These are phyloP conservation scores for Acacia crassicarpa DNA, from an alignment of 306 rosid species.

Conservation along the genomic window DNA sequence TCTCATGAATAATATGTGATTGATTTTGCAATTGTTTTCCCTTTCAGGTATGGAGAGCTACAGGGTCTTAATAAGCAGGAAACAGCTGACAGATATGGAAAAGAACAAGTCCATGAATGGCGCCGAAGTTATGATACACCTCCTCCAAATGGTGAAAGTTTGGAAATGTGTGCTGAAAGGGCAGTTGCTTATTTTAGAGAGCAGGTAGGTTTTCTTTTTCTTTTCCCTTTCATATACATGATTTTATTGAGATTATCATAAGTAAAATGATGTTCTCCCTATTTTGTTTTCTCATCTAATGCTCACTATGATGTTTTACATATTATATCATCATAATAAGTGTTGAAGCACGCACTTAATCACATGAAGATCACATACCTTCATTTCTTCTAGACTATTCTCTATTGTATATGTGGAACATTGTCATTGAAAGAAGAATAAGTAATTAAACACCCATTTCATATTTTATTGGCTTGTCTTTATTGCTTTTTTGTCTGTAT, in stretches of 20 bases:
- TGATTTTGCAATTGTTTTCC: conserved; percentile 21
- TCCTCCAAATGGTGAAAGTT: conserved; percentile 98
- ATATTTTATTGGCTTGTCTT: no score
- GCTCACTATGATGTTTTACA: neutral
- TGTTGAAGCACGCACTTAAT: no score
- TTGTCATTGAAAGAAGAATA: no score
- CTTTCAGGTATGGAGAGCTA: conserved; percentile 89
- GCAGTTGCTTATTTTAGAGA: conserved; percentile 98
- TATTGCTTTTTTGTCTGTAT: no score
- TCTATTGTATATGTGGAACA: no score
- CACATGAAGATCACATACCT: no score
- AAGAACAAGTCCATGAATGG: conserved; percentile 97
- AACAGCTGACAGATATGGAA: conserved; percentile 95
- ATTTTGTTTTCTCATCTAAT: neutral
- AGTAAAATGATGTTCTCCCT: neutral
- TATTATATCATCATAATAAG: neutral
- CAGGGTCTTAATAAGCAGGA: conserved; percentile 99
- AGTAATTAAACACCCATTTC: no score
- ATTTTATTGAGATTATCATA: neutral
- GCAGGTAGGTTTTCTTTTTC: conserved; percentile 48
- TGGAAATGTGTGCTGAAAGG: conserved; percentile 99
- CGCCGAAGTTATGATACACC: conserved; percentile 94
- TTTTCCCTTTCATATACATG: neutral
- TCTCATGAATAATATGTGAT: conserved; percentile 6
- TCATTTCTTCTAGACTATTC: no score